Evolutionary conservation across 768 basidiomycete species (phyloP), one percentile per base, ranked within the genome.

Genomic region (Mycena indigotica): DNA sequence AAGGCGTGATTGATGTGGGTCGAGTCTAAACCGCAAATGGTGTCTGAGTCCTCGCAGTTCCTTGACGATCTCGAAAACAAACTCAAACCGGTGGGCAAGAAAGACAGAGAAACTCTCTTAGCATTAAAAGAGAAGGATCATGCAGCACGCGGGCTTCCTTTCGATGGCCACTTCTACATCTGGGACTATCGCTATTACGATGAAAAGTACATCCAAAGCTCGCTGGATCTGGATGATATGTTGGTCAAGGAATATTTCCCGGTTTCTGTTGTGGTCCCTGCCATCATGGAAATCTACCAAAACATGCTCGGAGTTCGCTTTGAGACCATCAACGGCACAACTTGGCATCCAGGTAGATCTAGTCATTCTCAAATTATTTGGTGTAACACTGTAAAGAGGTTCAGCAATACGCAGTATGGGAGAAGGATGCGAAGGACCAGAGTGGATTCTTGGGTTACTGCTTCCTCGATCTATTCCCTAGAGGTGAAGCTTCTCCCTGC

Each of bases 161-260:
- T 86, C 61, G 88, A 93, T 58, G 83, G 84, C 57, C 73, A 87
- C 65, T 86, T 95, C 67, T 88, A 87, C 66, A 75, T 91, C 53
- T 94, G 91, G 91, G 93, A 94, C 67, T 94, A 92, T 69, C 80
- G 89, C 64, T 87, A 86, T 69, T 89, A 84, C 58, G 84, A 87
- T 67, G 79, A 83, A 60, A 83, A 80, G 67, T 89, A 76, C 66
- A 75, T 87, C 52, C 88, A 93, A 71, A 77, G 81, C 65, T 78
- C 80, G 21, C 77, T 94, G 25, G 77, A 80, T 30, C 79, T 93
- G 29, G 91, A 94, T 59, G 89, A 93, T 62, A 81, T 82, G 60
- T 75, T 87, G 13, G 85, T 95, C 62, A 93, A 94, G 72, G 88
- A 94, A 69, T 92, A 93, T 70, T 94, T 95, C 81, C 91, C 92